Evolutionary conservation across 768 basidiomycete genomes (phyloP).

Genomic region (Tulasnella sp.): DNA sequence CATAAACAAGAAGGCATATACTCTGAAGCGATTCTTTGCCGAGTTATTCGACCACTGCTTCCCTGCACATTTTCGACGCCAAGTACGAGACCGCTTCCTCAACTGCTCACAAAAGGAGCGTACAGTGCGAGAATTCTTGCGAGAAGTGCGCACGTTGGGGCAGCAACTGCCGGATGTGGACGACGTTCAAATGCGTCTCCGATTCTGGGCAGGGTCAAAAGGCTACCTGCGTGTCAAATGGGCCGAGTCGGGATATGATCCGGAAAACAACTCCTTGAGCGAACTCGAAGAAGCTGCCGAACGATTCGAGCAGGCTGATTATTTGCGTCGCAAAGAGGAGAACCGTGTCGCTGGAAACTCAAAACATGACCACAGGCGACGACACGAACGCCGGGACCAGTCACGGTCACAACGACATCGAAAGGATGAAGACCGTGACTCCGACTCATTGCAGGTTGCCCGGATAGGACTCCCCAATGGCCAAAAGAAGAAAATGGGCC

Average conservation of each 20-base stretch:
- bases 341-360: background rate
- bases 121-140: background rate
- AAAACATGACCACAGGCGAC: background rate
- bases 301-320: conserved; percentile 5
- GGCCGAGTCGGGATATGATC: background rate
- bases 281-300: conserved; percentile 9
- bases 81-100: background rate
- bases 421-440: background rate
- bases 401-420: background rate
- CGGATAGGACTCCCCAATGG: background rate
- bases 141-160: background rate
- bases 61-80: background rate
- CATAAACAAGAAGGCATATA: background rate
- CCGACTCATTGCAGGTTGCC: background rate
- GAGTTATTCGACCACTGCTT: conserved; percentile 10
- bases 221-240: background rate
- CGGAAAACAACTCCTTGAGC: conserved; percentile 1
- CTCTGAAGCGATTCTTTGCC: background rate
- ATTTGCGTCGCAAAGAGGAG: background rate
- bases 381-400: background rate
- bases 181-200: background rate
- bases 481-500: background rate
- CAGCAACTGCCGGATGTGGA: background rate
- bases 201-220: conserved; percentile 5
- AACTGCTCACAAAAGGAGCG: background rate